These are phyloP conservation scores for Eucalyptus polyanthemos DNA, from an alignment of 345 rosid genomes.

Conservation along the genomic window DNA sequence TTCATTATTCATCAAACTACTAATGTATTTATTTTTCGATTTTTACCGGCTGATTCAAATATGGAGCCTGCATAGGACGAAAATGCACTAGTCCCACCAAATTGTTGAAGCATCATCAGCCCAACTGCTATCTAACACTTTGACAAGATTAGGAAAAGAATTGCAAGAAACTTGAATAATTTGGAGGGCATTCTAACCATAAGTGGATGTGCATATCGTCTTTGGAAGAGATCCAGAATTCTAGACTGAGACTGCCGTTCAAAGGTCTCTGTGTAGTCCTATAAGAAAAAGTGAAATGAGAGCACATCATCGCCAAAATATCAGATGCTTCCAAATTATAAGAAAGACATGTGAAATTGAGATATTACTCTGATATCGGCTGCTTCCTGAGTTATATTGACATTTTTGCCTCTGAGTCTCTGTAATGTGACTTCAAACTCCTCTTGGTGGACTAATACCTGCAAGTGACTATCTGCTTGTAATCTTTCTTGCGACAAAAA, in stretches of 20 bases:
- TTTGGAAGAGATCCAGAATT: constrained; percentile 17
- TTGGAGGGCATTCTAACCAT: neutral
- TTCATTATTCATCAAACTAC: neutral
- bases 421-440: constrained; percentile 29
- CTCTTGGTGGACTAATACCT: constrained; percentile 29
- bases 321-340: neutral
- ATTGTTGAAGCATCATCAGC: constrained; percentile 28
- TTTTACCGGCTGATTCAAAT: constrained; percentile 31
- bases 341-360: neutral
- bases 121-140: constrained; percentile 36
- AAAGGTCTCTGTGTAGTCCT: constrained; percentile 23
- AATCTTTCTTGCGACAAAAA: neutral
- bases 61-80: constrained; percentile 30
- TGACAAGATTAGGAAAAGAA: neutral
- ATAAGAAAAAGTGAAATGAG: neutral
- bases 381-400: constrained; percentile 34
- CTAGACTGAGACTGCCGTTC: constrained; percentile 1
- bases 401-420: constrained; percentile 22
- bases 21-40: neutral
- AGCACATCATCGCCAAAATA: neutral
- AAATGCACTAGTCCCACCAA: constrained; percentile 26
- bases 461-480: neutral
- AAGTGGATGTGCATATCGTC: constrained; percentile 21
- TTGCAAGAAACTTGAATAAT: neutral
- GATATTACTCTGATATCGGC: constrained; percentile 21